Evolutionary conservation across 73 alveolate species (phyloP), one percentile per base, ranked within the genome.

Genomic region (Breviolum minutum): DNA sequence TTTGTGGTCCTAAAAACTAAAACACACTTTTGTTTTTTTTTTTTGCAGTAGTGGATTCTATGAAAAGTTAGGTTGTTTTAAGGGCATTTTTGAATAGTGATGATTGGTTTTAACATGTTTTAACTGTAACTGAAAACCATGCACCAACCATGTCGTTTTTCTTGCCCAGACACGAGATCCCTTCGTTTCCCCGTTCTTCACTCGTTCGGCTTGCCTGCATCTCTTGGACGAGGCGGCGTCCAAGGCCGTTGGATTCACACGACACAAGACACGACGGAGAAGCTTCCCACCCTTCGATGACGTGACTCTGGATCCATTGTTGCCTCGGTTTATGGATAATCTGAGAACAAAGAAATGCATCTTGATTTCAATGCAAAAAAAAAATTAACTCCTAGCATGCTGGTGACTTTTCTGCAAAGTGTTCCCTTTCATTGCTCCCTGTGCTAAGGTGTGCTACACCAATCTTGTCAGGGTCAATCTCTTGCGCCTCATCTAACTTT

Each of bases 401-500:
- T 16, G 29, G 30, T 20, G 12, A 66, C 86, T 29, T 11, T 17
- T n/a, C 26, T 11, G 40, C n/a, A 40, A 73, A 73, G 9, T 73
- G 14, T 54, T 29, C 24, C 82, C 82, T 26, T 26, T 40, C 54
- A 40, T 40, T 40, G 54, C 3, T n/a, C n/a, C n/a, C n/a, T n/a
- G n/a, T n/a, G n/a, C 54, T 69, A 40, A 6, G 71, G 90, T 19
- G 20, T 14, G 30, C 20, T 22, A 60, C 92, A 48, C 92, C 92
- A 83, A 83, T 32, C 92, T 83, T 83, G 92, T 83, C 73, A 61
- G 92, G 92, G 76, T n/a, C 92, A 61, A 83, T 62, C 5, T 83
- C 92, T 22, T 71, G 54, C 54, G 54, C 54, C 54, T 40, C 54
- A 40, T 40, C 54, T 2, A 40, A 40, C 54, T 40, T 40, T 40